Percentiles rank a stretch among this genome's conserved stretches.
phyloP scores from a whole-genome alignment of 768 basidiomycete species.

The Boletus rufocinnamomeus region DNA sequence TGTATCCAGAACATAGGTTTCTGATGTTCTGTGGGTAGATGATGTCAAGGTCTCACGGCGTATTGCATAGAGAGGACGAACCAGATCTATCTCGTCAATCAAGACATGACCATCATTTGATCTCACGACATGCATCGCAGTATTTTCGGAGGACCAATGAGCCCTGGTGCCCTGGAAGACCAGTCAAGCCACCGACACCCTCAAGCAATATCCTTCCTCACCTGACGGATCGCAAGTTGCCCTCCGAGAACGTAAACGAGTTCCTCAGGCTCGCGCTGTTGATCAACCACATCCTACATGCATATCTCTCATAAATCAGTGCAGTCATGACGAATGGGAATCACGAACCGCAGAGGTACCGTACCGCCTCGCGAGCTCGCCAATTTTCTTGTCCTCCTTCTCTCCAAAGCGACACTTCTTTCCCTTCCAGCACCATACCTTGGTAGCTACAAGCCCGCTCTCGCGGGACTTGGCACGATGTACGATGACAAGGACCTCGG shows the following conservation, averaged over 20 bases:
- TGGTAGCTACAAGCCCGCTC: slow-evolving; percentile 66
- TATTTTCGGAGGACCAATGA: slow-evolving; percentile 80
- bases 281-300: slow-evolving; percentile 45
- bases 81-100: slow-evolving; percentile 75
- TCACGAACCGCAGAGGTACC: slow-evolving; percentile 59
- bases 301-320: neutral
- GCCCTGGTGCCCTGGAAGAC: slow-evolving; percentile 59
- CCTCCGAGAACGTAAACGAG: slow-evolving; percentile 69
- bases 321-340: neutral
- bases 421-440: slow-evolving; percentile 79
- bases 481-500: slow-evolving; percentile 67
- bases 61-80: slow-evolving; percentile 31
- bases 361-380: slow-evolving; percentile 74
- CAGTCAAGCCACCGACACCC: slow-evolving; percentile 2
- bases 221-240: slow-evolving; percentile 73
- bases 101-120: slow-evolving; percentile 48
- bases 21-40: slow-evolving; percentile 46
- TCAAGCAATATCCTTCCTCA: slow-evolving; percentile 30
- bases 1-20: slow-evolving; percentile 83
- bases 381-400: slow-evolving; percentile 63
- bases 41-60: slow-evolving; percentile 5
- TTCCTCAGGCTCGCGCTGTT: slow-evolving; percentile 64
- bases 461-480: slow-evolving; percentile 66
- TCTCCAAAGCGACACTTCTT: slow-evolving; percentile 53
- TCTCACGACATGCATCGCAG: slow-evolving; percentile 77